Percentiles rank a stretch among this genome's conserved stretches.
phyloP scores from a whole-genome alignment of 1,284 basidiomycete species.

The Irpex sp. region DNA sequence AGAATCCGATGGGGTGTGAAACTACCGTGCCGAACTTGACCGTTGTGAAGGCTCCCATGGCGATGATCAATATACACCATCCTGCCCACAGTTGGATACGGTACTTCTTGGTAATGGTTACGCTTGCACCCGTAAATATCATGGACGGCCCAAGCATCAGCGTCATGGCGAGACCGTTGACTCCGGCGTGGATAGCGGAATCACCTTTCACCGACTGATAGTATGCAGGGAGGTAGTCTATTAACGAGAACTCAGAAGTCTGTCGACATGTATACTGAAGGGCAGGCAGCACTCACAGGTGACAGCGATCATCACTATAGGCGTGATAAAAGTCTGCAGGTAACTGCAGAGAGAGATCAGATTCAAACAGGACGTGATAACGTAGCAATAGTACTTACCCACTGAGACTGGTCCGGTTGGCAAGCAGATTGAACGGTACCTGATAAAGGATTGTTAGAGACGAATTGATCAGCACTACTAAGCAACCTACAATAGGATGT shows the following conservation, averaged over 20 bases:
- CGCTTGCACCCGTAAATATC: slow-evolving; percentile 27
- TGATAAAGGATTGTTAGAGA: not conserved
- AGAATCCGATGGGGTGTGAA: slow-evolving; percentile 18
- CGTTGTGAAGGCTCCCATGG: slow-evolving; percentile 24
- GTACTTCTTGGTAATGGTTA: slow-evolving; percentile 27
- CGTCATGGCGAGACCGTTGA: slow-evolving; percentile 34
- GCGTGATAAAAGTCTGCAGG: slow-evolving; percentile 19
- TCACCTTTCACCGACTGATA: slow-evolving; percentile 40
- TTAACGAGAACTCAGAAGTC: not conserved
- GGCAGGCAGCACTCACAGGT: slow-evolving; percentile 13
- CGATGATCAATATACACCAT: slow-evolving; percentile 26
- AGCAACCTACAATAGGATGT: too few species aligned
- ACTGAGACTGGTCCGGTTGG: slow-evolving; percentile 4
- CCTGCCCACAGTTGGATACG: slow-evolving; percentile 27
- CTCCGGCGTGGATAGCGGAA: slow-evolving; percentile 36
- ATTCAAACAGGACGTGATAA: not conserved
- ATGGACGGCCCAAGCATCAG: slow-evolving; percentile 27
- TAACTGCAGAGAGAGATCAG: slow-evolving; percentile 16
- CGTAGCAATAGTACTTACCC: slow-evolving; percentile 6
- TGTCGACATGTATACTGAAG: slow-evolving; percentile 6
- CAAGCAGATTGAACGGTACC: not conserved
- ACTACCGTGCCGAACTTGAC: slow-evolving; percentile 26
- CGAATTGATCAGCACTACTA: not conserved
- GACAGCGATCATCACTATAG: slow-evolving; percentile 21
- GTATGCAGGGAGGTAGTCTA: slow-evolving; percentile 31